phyloP scores from a whole-genome alignment of 2,329 filamentous ascomycete species.

The Neocatenulostroma microsporum region DNA sequence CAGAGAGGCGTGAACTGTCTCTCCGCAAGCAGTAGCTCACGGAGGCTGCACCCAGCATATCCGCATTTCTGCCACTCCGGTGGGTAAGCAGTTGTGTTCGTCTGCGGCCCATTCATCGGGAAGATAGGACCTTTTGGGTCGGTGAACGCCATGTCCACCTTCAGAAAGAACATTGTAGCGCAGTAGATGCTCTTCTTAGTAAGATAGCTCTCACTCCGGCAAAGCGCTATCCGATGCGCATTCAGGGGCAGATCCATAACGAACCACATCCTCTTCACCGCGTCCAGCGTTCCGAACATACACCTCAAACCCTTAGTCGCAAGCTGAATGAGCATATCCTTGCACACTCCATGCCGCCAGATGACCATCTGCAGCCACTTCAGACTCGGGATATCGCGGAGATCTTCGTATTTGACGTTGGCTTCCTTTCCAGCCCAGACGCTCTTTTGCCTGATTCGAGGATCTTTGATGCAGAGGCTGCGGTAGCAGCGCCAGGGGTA shows the following conservation, averaged over 20 bases:
- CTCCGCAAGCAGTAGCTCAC: slow-evolving; percentile 44
- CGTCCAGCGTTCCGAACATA: slow-evolving; percentile 18
- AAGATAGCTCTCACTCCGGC: slow-evolving; percentile 50
- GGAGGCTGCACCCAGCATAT: slow-evolving; percentile 36
- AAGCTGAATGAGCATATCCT: slow-evolving; percentile 57
- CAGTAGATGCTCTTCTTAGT: slow-evolving; percentile 53
- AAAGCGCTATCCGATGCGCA: slow-evolving; percentile 45
- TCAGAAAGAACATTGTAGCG: slow-evolving; percentile 59
- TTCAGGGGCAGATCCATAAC: slow-evolving; percentile 60
- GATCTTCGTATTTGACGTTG: slow-evolving; percentile 15
- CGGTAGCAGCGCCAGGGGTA: slow-evolving; percentile 57
- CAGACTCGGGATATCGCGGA: slow-evolving; percentile 54
- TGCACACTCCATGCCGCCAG: slow-evolving; percentile 48
- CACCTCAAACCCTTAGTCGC: slow-evolving; percentile 49
- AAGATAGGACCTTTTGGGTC: slow-evolving; percentile 45
- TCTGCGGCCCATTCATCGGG: slow-evolving; percentile 10
- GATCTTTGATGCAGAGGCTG: slow-evolving; percentile 53
- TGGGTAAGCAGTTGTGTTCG: slow-evolving; percentile 4
- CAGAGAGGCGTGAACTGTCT: slow-evolving; percentile 38
- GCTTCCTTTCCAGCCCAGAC: slow-evolving; percentile 10
- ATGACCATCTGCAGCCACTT: slow-evolving; percentile 61
- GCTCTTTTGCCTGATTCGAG: slow-evolving; percentile 29
- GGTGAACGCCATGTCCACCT: slow-evolving; percentile 62
- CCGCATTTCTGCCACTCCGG: slow-evolving; percentile 7
- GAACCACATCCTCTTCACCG: slow-evolving; percentile 60